Conservation (phyloP, 116 monocot species). For the Cymodocea nodosa region DNA sequence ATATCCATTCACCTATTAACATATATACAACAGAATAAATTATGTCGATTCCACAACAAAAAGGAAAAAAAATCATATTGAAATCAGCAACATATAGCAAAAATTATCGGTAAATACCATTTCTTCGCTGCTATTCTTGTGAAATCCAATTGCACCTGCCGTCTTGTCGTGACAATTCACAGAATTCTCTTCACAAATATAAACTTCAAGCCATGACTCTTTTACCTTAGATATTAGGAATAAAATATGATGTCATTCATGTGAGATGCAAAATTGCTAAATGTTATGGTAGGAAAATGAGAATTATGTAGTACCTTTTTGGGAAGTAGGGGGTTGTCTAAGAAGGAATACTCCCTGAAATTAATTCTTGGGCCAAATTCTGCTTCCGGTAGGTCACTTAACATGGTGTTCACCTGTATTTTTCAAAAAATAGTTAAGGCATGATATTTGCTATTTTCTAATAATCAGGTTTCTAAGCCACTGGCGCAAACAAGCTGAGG, state of each 20-base stretch:
- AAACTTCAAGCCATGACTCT: slow-evolving; percentile 66
- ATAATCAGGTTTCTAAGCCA: neutral
- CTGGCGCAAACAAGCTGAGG: neutral
- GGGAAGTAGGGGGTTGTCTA: slow-evolving; percentile 65
- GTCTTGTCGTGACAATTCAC: slow-evolving; percentile 33
- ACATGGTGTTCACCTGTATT: slow-evolving; percentile 68
- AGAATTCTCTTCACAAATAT: slow-evolving; percentile 44
- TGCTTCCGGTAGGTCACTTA: slow-evolving; percentile 42
- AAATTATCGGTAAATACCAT: slow-evolving; percentile 29
- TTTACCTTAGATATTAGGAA: slow-evolving; percentile 44
- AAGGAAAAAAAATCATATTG: too few species aligned
- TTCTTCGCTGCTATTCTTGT: slow-evolving; percentile 58
- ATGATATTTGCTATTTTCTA: neutral
- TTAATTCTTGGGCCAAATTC: slow-evolving; percentile 73
- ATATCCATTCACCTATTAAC: too few species aligned
- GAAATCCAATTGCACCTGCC: slow-evolving; percentile 34
- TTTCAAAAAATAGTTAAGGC: neutral
- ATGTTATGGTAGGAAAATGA: neutral
- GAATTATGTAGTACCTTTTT: slow-evolving; percentile 25
- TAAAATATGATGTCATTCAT: slow-evolving; percentile 1
- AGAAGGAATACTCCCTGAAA: slow-evolving; percentile 86
- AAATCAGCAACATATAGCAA: neutral
- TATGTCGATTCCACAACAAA: too few species aligned
- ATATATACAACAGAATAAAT: too few species aligned
- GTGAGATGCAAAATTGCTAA: neutral